Evolutionary conservation across 2,329 filamentous ascomycete species (phyloP).

Genomic region (Fusarium denticulatum): DNA sequence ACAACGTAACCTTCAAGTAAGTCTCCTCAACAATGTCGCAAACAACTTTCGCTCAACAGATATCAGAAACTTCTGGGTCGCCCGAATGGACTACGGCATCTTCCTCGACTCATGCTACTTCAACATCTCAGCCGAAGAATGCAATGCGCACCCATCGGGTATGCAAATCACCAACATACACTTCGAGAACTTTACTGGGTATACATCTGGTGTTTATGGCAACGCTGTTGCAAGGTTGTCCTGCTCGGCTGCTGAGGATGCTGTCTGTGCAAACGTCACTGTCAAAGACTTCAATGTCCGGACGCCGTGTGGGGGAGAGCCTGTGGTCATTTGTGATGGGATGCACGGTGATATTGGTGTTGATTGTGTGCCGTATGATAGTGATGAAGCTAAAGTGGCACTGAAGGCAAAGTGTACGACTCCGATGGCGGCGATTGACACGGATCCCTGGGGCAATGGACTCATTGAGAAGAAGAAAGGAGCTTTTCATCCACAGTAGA

Average conservation of each 20-base stretch:
- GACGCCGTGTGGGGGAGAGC: constrained; percentile 2
- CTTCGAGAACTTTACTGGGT: constrained; percentile 68
- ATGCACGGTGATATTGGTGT: constrained; percentile 21
- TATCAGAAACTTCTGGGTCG: constrained; percentile 63
- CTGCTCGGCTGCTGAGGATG: constrained; percentile 62
- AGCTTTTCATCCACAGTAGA: neutral
- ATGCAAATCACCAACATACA: constrained; percentile 68
- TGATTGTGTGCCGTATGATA: constrained; percentile 27
- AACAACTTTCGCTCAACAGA: fast-evolving
- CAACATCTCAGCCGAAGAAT: constrained; percentile 60
- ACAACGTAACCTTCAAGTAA: constrained; percentile 66
- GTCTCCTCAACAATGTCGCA: fast-evolving
- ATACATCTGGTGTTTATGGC: constrained; percentile 65
- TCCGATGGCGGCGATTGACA: constrained; percentile 7
- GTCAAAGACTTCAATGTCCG: constrained; percentile 63
- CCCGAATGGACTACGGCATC: constrained; percentile 66
- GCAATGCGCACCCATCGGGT: constrained; percentile 62
- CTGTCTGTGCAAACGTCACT: constrained; percentile 65
- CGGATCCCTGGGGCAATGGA: constrained; percentile 3
- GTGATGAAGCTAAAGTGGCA: constrained; percentile 6
- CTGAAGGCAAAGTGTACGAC: constrained; percentile 16
- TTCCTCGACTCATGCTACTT: constrained; percentile 73
- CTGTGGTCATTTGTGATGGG: constrained; percentile 29
- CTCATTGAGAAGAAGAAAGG: constrained; percentile 1
- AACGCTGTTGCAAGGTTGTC: constrained; percentile 64